These are phyloP conservation scores for Licmophora abbreviata DNA, from an alignment of 108 stramenopile genomes.

Conservation along the genomic window DNA sequence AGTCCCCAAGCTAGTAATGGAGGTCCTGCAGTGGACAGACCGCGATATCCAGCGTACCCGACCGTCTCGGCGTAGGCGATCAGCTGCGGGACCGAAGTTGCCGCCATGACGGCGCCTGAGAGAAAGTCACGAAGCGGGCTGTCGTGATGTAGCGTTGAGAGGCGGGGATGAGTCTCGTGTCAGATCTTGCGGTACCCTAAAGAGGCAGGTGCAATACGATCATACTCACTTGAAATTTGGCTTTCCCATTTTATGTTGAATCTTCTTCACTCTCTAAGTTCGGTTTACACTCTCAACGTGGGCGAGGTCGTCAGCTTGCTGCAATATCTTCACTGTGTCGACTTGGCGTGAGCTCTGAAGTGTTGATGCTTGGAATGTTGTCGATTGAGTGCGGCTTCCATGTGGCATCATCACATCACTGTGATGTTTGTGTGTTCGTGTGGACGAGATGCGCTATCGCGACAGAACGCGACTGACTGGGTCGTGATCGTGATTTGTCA, in stretches of 20 bases:
- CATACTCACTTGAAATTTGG: slow-evolving; percentile 7
- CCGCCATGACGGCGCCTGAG: slow-evolving; percentile 76
- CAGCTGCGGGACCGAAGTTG: slow-evolving; percentile 78
- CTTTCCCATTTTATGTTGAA: neutral
- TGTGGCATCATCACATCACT: too few species aligned
- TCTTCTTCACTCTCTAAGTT: too few species aligned
- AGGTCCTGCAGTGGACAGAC: slow-evolving; percentile 65
- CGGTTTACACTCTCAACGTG: too few species aligned
- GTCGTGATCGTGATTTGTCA: too few species aligned
- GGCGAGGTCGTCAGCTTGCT: too few species aligned
- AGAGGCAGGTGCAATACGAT: neutral
- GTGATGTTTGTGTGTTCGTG: too few species aligned
- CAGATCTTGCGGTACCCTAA: neutral
- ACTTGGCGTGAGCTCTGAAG: too few species aligned
- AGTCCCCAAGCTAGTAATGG: slow-evolving; percentile 65
- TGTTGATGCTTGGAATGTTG: too few species aligned
- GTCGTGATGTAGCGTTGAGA: neutral
- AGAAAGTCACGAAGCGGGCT: slow-evolving; percentile 65
- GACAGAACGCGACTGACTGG: too few species aligned
- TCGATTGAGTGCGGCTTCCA: too few species aligned
- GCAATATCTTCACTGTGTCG: too few species aligned
- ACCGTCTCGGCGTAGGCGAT: slow-evolving; percentile 79
- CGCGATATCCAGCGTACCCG: slow-evolving; percentile 71
- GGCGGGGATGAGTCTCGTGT: neutral
- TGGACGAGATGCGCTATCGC: too few species aligned